phyloP scores from a whole-genome alignment of 768 basidiomycete genomes.

The Coprinellus aureogranulatus region DNA sequence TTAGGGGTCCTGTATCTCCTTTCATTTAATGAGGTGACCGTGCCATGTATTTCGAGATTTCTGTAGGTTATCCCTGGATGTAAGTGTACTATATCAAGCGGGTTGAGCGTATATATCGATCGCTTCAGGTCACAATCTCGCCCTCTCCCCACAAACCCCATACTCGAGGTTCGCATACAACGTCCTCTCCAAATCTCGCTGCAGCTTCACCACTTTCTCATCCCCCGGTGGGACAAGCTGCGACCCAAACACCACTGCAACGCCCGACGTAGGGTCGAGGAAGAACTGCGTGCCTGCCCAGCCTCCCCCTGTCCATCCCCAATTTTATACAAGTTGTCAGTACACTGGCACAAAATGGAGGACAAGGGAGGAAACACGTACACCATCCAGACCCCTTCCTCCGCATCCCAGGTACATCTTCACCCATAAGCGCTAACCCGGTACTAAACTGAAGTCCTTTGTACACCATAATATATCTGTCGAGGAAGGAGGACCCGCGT shows the following conservation, averaged over 20 bases:
- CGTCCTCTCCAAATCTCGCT: conserved; percentile 23
- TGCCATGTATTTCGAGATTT: too few species aligned
- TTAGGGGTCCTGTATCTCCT: too few species aligned
- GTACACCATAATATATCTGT: not conserved
- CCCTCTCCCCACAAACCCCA: too few species aligned
- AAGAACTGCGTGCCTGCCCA: conserved; percentile 26
- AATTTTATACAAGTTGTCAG: not conserved
- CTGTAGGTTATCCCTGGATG: too few species aligned
- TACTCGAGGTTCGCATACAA: conserved; percentile 20
- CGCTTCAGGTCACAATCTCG: too few species aligned
- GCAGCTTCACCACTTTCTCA: conserved; percentile 16
- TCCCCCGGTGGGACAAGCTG: conserved; percentile 30
- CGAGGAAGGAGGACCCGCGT: conserved; percentile 4
- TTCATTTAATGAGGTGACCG: too few species aligned
- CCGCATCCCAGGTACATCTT: conserved; percentile 19
- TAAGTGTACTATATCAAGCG: too few species aligned
- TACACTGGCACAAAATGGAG: not conserved
- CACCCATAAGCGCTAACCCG: conserved; percentile 17
- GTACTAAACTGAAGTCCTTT: conserved; percentile 18
- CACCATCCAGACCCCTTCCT: conserved; percentile 24
- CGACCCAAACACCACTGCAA: conserved; percentile 33
- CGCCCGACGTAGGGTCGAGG: conserved; percentile 33
- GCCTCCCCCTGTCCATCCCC: not conserved
- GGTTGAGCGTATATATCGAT: too few species aligned
- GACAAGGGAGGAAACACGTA: not conserved